Base-by-base conservation (phyloP, 352 stramenopile genomes). In the Blastocystis sp. region DNA sequence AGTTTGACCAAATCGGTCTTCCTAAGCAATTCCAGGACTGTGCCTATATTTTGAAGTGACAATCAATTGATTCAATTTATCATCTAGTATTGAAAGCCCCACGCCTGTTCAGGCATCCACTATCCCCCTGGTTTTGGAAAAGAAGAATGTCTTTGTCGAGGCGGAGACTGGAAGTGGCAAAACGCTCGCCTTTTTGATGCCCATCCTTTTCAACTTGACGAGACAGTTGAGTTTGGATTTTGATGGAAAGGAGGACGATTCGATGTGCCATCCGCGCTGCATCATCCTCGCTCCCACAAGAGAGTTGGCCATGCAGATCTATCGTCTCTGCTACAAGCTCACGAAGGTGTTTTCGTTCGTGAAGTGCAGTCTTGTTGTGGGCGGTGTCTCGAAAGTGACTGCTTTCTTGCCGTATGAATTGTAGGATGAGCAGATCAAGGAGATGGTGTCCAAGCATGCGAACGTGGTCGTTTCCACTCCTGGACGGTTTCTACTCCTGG, bases 131-230 rank as follows among this genome's bases (percentile, higher is more conserved):
- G 57, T 91, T 17, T 57, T 90, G 28, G 84, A 87, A 89, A 89
- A 65, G 88, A 89, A 66, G 48, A 87, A 76, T 48, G 21, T 76
- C 65, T 89, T 94, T 43, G 77, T 93, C 0, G 91, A 94, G 77
- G 92, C 92, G 17, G 89, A 92, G 68, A 94, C 92, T 28, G 92
- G 92, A 11, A 91, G 82, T 63, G 92, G 92, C 11, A 94, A 94
- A 82, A 93, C 91, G 4, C 70, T 93, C 1, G 89, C 90, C 11
- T 94, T 93, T 79, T 34, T 94, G 17, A 78, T 94, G 38, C 92
- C 92, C 42, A 92, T 93, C 64, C 92, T 92, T 1, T 91, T 93
- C 90, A 90, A 87, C 62, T 66, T 93, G 48, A 93, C 91, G 91
- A 90, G 60, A 24, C 89, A 92, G 78, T 24, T 81, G 9, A 91